Base-by-base conservation (phyloP, 2,329 filamentous ascomycete genomes). In the Didymella pinodella region DNA sequence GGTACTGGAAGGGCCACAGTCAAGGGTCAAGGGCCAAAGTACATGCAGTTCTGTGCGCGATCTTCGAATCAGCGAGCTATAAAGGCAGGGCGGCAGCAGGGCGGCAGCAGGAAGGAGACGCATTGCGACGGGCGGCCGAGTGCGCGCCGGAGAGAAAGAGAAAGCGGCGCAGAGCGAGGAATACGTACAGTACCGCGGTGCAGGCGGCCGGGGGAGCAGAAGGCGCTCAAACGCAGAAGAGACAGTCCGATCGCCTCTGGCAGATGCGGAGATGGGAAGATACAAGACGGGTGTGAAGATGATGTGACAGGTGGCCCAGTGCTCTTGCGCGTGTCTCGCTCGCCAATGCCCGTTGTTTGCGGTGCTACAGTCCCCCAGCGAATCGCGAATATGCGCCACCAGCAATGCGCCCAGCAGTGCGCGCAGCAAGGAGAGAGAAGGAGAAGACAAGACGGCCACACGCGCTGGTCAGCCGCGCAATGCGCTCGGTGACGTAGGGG, bases 111-210 rank as follows among this genome's bases (percentile, higher is more conserved):
- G 29, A 40, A 51, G 29, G 62, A 60, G 59, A 56, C 50, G 57
- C 64, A 61, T 36, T 59, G 49, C 48, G 45, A 55, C 38, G 34
- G 65, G 58, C 62, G 61, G 53, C 54, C 45, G 48, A 59, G 59
- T 54, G 55, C 34, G 46, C 38, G 47, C 53, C 59, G 64, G 38
- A 41, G 11, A 20, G 25, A 52, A 52, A 41, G 11, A 20, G 25
- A 52, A 52, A 62, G 64, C 65, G 50, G 68, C 70, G 65, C 64
- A 69, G 50, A 59, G 59, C 69, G 67, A 75, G 73, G 73, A 75
- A 76, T 77, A 77, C 75, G 75, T 77, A 77, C 75, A 77, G 66
- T 74, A 69, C 71, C 74, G 65, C 74, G 69, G 63, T 61, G 62
- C 61, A 65, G 62, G 68, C 65, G 70, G 64, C 56, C 65, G 68